phyloP scores from a whole-genome alignment of 345 rosid genomes.

The Citrus hindsii region DNA sequence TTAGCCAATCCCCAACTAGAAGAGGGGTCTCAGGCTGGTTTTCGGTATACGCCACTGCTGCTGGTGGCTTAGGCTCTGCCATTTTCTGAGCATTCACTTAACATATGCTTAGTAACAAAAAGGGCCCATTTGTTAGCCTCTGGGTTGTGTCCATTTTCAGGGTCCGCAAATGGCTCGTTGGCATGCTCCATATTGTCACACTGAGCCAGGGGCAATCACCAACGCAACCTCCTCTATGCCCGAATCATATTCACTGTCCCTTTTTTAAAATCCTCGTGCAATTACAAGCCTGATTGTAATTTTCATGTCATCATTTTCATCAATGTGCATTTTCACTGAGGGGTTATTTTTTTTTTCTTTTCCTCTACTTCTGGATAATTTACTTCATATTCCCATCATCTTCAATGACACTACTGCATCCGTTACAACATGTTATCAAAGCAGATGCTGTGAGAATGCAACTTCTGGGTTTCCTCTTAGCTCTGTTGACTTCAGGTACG shows the following conservation, averaged over 20 bases:
- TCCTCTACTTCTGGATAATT: slow-evolving; percentile 44
- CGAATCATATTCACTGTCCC: slow-evolving; percentile 26
- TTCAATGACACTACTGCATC: slow-evolving; percentile 43
- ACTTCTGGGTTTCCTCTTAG: slow-evolving; percentile 39
- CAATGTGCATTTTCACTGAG: slow-evolving; percentile 56
- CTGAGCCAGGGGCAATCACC: slow-evolving; percentile 21
- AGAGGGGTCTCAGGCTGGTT: slow-evolving; percentile 42
- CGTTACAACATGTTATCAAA: slow-evolving; percentile 36
- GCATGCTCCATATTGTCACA: slow-evolving; percentile 26
- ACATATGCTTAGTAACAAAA: slow-evolving; percentile 33
- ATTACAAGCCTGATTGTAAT: slow-evolving; percentile 33
- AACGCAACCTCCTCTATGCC: slow-evolving; percentile 3
- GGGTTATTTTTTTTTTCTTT: slow-evolving; percentile 27
- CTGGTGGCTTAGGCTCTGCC: slow-evolving; percentile 47
- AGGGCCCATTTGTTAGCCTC: slow-evolving; percentile 28
- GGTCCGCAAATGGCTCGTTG: slow-evolving; percentile 51
- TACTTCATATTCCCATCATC: slow-evolving; percentile 45
- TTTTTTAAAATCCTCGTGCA: slow-evolving; percentile 46
- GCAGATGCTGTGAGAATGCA: slow-evolving; percentile 47
- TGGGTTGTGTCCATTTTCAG: slow-evolving; percentile 64
- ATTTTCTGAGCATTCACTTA: slow-evolving; percentile 44
- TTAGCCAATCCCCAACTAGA: slow-evolving; percentile 26
- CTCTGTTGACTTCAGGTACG: slow-evolving; percentile 38
- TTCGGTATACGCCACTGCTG: slow-evolving; percentile 41
- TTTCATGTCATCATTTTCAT: slow-evolving; percentile 46